Base-by-base conservation (phyloP, 495 filamentous ascomycete genomes). In the Podospora anserina region DNA sequence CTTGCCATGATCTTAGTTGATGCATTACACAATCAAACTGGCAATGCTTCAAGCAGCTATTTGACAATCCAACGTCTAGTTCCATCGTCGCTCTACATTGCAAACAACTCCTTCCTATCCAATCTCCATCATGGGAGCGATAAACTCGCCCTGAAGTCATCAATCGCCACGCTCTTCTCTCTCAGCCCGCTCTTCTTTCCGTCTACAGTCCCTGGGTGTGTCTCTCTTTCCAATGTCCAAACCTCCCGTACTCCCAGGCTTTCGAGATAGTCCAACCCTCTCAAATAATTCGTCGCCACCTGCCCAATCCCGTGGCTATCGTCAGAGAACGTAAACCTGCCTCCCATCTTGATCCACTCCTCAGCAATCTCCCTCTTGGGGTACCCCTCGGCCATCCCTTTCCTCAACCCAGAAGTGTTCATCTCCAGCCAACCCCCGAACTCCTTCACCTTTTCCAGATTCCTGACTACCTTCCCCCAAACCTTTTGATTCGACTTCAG, bases 341-440 rank as follows among this genome's bases (percentile, higher is more conserved):
- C 94, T n/a, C 90, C 90, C 61, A 88, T 81, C 7, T 77, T 62
- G 55, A 82, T 34, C 78, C 80, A 85, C 71, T 76, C 76, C 87
- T 90, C 79, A 71, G 91, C 94, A 75, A 99, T 88, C 76, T 90
- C 87, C 60, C 83, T 83, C 69, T 85, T 87, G 2, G 95, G 95
- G 85, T 98, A 99, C 61, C 94, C 92, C 81, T 97, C 92, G 18
- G 81, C 85, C 82, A 97, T 86, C 20, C 94, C 95, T 82, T 98
- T 98, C 74, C 95, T 84, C 78, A 97, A 76, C 39, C 86, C 92
- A 64, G 90, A 87, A 54, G 89, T 92, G 78, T 98, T 99, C 72
- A 96, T 80, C 84, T 99, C 95, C 55, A 98, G 68, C 74, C 96
- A 83, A 1, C 92, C 93, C 11, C 90, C 91, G 75, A 96, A 92